A percentile compares a stretch with the other conserved stretches of the same genome.
Evolutionary conservation across 768 basidiomycete species (phyloP).

Genomic region (Boletus speciosus): DNA sequence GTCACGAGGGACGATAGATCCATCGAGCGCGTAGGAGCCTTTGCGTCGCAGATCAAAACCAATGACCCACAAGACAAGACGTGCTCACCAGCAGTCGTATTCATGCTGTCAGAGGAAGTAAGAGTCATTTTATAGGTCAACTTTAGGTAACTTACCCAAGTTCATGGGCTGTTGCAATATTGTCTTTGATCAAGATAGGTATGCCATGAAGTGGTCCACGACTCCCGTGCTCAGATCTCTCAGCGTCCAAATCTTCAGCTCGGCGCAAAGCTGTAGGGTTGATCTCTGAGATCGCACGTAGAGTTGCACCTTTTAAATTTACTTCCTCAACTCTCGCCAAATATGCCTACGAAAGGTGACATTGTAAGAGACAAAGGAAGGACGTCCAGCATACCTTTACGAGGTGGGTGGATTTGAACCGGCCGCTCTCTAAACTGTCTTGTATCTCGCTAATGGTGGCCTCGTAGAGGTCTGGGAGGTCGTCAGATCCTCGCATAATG

Average conservation of each 20-base stretch:
- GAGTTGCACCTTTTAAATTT: slow-evolving; percentile 53
- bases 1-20: slow-evolving; percentile 37
- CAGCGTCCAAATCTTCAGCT: slow-evolving; percentile 50
- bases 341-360: slow-evolving; percentile 46
- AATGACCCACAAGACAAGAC: background rate
- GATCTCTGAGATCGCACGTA: slow-evolving; percentile 57
- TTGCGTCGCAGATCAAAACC: slow-evolving; percentile 1
- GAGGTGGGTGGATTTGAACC: slow-evolving; percentile 58
- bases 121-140: background rate
- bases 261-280: slow-evolving; percentile 51
- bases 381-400: slow-evolving; percentile 43
- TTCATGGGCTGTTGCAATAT: slow-evolving; percentile 32
- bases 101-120: slow-evolving; percentile 35
- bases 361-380: background rate
- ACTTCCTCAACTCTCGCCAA: slow-evolving; percentile 66
- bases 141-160: slow-evolving; percentile 21
- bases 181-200: slow-evolving; percentile 54
- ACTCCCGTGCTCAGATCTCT: slow-evolving; percentile 45
- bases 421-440: slow-evolving; percentile 44
- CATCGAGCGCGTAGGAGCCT: slow-evolving; percentile 38
- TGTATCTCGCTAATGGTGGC: slow-evolving; percentile 55
- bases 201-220: slow-evolving; percentile 55
- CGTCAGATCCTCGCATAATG: slow-evolving; percentile 1
- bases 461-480: slow-evolving; percentile 55
- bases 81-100: slow-evolving; percentile 49